Evolutionary conservation across 139 green algal species (phyloP).

Genomic region (Axilococcus clingmanii): DNA sequence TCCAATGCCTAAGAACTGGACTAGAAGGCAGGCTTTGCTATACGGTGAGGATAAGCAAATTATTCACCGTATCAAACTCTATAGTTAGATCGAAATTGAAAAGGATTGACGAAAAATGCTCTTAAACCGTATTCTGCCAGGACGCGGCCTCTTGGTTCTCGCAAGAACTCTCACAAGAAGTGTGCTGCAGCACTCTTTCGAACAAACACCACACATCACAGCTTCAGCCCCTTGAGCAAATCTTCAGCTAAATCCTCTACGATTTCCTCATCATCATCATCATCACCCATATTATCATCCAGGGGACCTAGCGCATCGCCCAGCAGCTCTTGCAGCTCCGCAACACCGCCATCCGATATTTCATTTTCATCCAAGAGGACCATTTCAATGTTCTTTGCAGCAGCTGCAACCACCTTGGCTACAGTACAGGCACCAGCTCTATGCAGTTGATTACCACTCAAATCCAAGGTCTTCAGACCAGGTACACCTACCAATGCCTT

Average conservation of each 20-base stretch:
- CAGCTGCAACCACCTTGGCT: conserved; percentile 28
- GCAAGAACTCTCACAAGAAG: too few species aligned
- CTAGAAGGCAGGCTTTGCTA: too few species aligned
- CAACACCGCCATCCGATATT: conserved; percentile 52
- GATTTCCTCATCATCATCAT: conserved; percentile 24
- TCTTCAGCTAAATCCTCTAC: conserved; percentile 13
- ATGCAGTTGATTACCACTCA: conserved; percentile 57
- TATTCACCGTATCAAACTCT: too few species aligned
- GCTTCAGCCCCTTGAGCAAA: too few species aligned
- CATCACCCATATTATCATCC: conserved; percentile 45
- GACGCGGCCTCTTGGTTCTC: too few species aligned
- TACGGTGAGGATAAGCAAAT: too few species aligned
- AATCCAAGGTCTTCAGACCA: conserved; percentile 32
- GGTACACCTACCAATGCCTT: conserved; percentile 6
- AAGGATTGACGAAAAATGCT: too few species aligned
- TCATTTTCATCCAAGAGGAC: conserved; percentile 74
- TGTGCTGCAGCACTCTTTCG: too few species aligned
- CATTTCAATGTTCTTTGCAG: conserved; percentile 20
- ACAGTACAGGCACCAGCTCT: conserved; percentile 49
- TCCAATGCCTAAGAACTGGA: too few species aligned
- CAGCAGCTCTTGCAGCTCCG: conserved; percentile 32
- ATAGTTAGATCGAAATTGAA: too few species aligned
- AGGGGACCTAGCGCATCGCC: conserved; percentile 27
- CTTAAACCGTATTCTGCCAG: too few species aligned
- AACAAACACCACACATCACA: background rate